These are phyloP conservation scores for Phaffia rhodozyma DNA, from an alignment of 1,284 basidiomycete genomes.

Conservation along the genomic window DNA sequence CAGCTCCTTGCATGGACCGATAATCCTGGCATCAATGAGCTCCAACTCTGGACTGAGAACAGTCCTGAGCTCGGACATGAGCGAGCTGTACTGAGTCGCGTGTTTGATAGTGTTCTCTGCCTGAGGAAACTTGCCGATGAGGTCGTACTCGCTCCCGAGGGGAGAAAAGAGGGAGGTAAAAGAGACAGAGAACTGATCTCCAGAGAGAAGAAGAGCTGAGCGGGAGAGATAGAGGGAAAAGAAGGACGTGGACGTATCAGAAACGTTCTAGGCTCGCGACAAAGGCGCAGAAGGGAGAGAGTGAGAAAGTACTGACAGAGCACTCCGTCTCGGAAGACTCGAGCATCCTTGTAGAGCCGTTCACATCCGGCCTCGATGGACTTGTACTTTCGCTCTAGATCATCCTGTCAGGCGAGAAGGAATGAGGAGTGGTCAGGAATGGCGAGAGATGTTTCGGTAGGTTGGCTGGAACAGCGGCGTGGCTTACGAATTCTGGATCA, in stretches of 20 bases:
- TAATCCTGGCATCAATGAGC: slow-evolving; percentile 78
- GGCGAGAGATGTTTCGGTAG: neutral
- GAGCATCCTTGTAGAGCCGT: slow-evolving; percentile 84
- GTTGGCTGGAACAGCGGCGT: neutral
- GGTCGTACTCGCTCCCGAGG: slow-evolving; percentile 66
- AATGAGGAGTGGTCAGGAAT: neutral
- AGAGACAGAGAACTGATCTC: slow-evolving; percentile 61
- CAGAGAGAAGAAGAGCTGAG: slow-evolving; percentile 65
- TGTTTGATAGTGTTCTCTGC: slow-evolving; percentile 66
- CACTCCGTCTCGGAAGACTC: slow-evolving; percentile 73
- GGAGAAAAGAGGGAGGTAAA: slow-evolving; percentile 70
- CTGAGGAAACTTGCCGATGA: slow-evolving; percentile 65
- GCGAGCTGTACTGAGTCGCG: slow-evolving; percentile 54
- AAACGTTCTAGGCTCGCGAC: neutral
- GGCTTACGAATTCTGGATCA: slow-evolving; percentile 59
- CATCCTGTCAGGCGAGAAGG: slow-evolving; percentile 39
- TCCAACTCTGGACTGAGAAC: slow-evolving; percentile 84
- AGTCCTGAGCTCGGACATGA: slow-evolving; percentile 46
- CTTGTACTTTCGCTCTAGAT: slow-evolving; percentile 63
- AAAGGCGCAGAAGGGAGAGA: neutral
- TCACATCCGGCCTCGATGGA: slow-evolving; percentile 69
- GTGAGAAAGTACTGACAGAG: slow-evolving; percentile 43
- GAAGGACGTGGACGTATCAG: neutral
- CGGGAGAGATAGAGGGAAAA: neutral
- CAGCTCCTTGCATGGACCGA: slow-evolving; percentile 79